A percentile compares a stretch with the other conserved stretches of the same genome.
phyloP scores from a whole-genome alignment of 345 rosid species.

The Pseudoturritis turrita region DNA sequence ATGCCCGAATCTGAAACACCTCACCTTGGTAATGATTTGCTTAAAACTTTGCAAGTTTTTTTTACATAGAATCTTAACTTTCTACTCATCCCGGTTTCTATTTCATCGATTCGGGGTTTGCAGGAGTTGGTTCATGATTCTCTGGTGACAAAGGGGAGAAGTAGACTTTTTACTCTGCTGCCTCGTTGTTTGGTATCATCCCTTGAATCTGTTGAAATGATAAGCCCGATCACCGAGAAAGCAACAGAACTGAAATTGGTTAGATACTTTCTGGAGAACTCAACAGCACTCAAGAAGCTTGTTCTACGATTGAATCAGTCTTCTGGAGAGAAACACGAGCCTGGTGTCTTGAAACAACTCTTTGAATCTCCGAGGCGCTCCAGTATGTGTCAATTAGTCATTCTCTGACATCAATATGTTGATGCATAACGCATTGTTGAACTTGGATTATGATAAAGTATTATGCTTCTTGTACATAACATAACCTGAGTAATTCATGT shows the following conservation, averaged over 20 bases:
- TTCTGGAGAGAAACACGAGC: not conserved
- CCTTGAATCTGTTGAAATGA: not conserved
- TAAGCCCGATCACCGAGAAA: not conserved
- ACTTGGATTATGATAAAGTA: not conserved
- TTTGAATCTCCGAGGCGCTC: not conserved
- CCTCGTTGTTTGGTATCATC: not conserved
- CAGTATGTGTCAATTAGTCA: conserved; percentile 2
- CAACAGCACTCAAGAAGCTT: not conserved
- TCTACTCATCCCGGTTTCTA: not conserved
- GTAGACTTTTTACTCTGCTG: not conserved
- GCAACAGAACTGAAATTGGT: conserved; percentile 15
- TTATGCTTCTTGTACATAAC: not conserved
- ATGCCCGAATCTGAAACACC: conserved; percentile 18
- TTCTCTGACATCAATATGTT: not conserved
- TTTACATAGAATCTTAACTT: not conserved
- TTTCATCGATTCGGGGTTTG: not conserved
- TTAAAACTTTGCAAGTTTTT: not conserved
- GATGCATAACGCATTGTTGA: not conserved
- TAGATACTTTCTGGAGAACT: conserved; percentile 9
- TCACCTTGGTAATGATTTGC: conserved; percentile 17
- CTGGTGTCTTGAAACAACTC: conserved; percentile 11
- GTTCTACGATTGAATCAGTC: conserved; percentile 8
- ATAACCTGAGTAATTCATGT: not conserved
- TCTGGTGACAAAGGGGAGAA: not conserved
- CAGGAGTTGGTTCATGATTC: conserved; percentile 8